These are phyloP conservation scores for Microdochium nivale DNA, from an alignment of 2,329 filamentous ascomycete species.

Conservation along the genomic window DNA sequence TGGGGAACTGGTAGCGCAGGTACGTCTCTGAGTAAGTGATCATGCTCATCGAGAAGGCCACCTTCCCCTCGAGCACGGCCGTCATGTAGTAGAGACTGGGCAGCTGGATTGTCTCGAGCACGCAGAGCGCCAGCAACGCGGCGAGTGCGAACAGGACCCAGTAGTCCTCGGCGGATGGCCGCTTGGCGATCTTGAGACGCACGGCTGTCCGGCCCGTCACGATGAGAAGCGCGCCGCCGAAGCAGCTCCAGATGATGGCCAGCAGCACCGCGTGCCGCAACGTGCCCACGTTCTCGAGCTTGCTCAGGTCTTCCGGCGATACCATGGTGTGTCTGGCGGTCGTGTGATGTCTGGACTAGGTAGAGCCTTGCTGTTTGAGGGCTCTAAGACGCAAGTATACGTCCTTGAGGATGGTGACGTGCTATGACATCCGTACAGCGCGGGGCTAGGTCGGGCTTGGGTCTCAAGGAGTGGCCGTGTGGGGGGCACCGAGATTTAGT, in stretches of 20 bases:
- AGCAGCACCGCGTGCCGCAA: conserved; percentile 13
- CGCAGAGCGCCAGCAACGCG: conserved; percentile 10
- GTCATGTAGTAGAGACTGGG: conserved; percentile 16
- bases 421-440: not conserved
- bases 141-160: conserved; percentile 20
- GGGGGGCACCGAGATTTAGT: too few species aligned
- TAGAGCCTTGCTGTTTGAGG: not conserved
- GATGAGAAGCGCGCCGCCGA: conserved; percentile 15
- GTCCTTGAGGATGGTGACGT: not conserved
- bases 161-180: conserved; percentile 17
- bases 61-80: conserved; percentile 8
- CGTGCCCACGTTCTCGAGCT: conserved; percentile 7
- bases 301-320: conserved; percentile 1
- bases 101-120: conserved; percentile 17
- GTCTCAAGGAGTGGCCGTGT: not conserved
- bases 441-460: not conserved
- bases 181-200: conserved; percentile 11
- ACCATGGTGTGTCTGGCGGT: not conserved
- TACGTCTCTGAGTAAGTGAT: conserved; percentile 13
- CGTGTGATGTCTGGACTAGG: not conserved
- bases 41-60: conserved; percentile 8
- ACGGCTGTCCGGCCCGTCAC: conserved; percentile 16
- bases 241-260: conserved; percentile 19
- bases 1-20: conserved; percentile 17
- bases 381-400: not conserved